Conservation (phyloP, 2,329 filamentous ascomycete genomes). For the Westerdykella ornata region DNA sequence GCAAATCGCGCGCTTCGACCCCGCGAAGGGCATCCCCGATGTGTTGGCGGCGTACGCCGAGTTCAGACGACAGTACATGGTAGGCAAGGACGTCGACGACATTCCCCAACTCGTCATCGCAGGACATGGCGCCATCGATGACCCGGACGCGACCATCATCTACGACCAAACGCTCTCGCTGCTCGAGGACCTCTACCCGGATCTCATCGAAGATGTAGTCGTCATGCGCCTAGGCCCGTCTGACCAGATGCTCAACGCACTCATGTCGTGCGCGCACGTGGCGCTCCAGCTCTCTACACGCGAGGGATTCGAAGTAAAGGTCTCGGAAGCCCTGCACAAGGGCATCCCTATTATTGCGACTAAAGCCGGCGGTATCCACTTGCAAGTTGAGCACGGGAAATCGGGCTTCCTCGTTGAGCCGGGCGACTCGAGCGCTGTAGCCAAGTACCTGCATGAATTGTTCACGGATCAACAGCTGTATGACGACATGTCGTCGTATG, state of each 20-base stretch:
- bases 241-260: slow-evolving; percentile 71
- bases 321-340: slow-evolving; percentile 75
- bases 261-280: slow-evolving; percentile 65
- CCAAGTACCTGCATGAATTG: slow-evolving; percentile 58
- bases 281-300: slow-evolving; percentile 73
- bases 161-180: slow-evolving; percentile 65
- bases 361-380: slow-evolving; percentile 68
- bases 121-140: slow-evolving; percentile 73
- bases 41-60: slow-evolving; percentile 70
- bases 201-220: slow-evolving; percentile 53
- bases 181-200: slow-evolving; percentile 53
- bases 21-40: slow-evolving; percentile 73
- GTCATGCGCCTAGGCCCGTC: slow-evolving; percentile 71
- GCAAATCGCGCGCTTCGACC: slow-evolving; percentile 77
- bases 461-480: slow-evolving; percentile 61
- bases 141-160: slow-evolving; percentile 66
- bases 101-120: slow-evolving; percentile 69
- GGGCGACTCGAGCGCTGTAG: slow-evolving; percentile 63
- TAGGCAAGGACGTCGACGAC: slow-evolving; percentile 43
- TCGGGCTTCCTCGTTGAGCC: slow-evolving; percentile 69
- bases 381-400: slow-evolving; percentile 65
- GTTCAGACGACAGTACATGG: slow-evolving; percentile 57
- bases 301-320: slow-evolving; percentile 82
- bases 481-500: slow-evolving; percentile 59
- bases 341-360: slow-evolving; percentile 73